Evolutionary conservation across 495 filamentous ascomycete genomes (phyloP).

Genomic region (Trichoderma virens): DNA sequence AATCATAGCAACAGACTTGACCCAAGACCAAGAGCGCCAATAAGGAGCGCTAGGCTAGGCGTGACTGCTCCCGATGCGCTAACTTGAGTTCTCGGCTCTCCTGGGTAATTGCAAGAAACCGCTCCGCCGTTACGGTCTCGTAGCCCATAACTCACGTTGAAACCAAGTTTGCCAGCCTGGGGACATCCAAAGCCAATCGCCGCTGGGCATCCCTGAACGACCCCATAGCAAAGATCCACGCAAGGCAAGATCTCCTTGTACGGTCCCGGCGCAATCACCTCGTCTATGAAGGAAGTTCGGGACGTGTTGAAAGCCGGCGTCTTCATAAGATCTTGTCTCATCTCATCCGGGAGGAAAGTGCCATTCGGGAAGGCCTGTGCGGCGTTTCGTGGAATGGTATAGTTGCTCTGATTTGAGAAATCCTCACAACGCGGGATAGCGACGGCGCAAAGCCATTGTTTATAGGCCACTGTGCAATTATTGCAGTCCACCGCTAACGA

Average conservation of each 20-base stretch:
- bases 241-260: constrained; percentile 93
- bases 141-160: constrained; percentile 59
- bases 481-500: constrained; percentile 69
- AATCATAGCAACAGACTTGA: neutral
- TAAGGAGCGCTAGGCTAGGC: neutral
- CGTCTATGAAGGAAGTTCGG: constrained; percentile 66
- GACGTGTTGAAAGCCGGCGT: constrained; percentile 39
- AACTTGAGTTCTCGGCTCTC: constrained; percentile 22
- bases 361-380: constrained; percentile 62
- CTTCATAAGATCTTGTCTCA: constrained; percentile 18
- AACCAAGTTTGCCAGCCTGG: constrained; percentile 35
- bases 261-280: constrained; percentile 65
- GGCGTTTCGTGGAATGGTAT: constrained; percentile 62
- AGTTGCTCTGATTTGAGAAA: constrained; percentile 48
- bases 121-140: constrained; percentile 19
- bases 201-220: constrained; percentile 81
- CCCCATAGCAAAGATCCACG: constrained; percentile 69
- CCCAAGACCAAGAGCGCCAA: neutral
- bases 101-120: constrained; percentile 41
- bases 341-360: constrained; percentile 23
- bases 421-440: constrained; percentile 87
- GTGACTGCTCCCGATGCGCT: neutral
- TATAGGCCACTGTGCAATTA: constrained; percentile 76
- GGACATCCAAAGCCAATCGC: constrained; percentile 74
- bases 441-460: constrained; percentile 88